Base-by-base conservation (phyloP, 78 protist genomes). In the Fonticula alba region DNA sequence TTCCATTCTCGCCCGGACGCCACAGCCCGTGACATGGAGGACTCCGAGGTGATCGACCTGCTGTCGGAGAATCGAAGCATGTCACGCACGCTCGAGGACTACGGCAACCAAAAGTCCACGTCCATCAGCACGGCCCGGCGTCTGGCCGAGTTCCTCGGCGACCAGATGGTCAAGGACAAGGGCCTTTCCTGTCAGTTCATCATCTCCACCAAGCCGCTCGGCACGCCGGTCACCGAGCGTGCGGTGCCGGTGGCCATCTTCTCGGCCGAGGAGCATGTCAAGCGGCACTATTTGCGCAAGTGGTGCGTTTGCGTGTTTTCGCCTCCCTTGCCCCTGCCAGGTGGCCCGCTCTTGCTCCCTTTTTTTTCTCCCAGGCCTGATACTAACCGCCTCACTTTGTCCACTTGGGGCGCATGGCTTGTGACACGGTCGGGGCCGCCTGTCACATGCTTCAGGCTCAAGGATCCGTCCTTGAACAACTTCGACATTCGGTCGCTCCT, bases 201-300 rank as follows among this genome's bases (percentile, higher is more conserved):
- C 66, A 63, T 95, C 32, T 51, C 93, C 0, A n/a, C 56, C 31
- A 59, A 77, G 19, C 98, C 98, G 6, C 33, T 35, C 0, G 96
- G 90, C 29, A 73, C 74, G 35, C 84, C 95, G 22, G 95, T 89
- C 3, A 83, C 96, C 2, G 93, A 85, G 46, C 70, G 99, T n/a
- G 88, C 96, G 4, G 53, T 95, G 3, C 99, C 99, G 0, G 60
- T 79, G 20, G 83, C 53, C 26, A 86, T 95, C 31, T 93, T 95
- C 77, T 1, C 29, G 26, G 74, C 67, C 33, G 68, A 69, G 32
- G n/a, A 13, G 22, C 49, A 13, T 10, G 54, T 61, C 54, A 20
- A 9, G 52, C 17, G 0, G 9, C 58, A 32, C 41, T 82, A 7
- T 33, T 41, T 86, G 37, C 64, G 76, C 17, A 56, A 24, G 6